Evolutionary conservation across 2,329 filamentous ascomycete species (phyloP).

Genomic region (Aspergillus ustus): DNA sequence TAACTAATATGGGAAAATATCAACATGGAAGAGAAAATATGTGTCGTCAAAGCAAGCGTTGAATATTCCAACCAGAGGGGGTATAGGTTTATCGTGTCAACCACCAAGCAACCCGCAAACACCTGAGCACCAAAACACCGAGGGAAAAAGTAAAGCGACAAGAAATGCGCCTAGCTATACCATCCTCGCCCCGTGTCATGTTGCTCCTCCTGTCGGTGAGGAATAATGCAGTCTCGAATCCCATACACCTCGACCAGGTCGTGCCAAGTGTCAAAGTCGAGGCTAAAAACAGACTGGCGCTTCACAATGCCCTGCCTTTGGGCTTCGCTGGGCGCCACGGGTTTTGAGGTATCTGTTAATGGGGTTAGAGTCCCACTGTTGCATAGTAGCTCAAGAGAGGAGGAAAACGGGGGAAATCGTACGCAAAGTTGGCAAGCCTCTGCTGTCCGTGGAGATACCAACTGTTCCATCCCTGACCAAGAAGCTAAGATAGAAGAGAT

Average conservation of each 20-base stretch:
- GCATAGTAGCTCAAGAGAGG: not conserved
- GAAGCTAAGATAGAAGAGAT: slow-evolving; percentile 96
- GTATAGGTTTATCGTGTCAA: slow-evolving; percentile 21
- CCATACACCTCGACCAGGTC: slow-evolving; percentile 76
- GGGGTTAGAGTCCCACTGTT: slow-evolving; percentile 17
- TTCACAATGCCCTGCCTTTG: slow-evolving; percentile 62
- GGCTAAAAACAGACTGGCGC: slow-evolving; percentile 84
- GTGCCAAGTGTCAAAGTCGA: slow-evolving; percentile 85
- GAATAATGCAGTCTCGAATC: slow-evolving; percentile 80
- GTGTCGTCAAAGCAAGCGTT: not conserved
- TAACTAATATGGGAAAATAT: not conserved
- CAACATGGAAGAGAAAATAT: not conserved
- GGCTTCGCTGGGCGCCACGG: slow-evolving; percentile 53
- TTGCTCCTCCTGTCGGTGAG: slow-evolving; percentile 71
- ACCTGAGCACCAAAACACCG: slow-evolving; percentile 3
- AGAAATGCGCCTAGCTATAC: slow-evolving; percentile 60
- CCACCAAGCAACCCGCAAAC: slow-evolving; percentile 9
- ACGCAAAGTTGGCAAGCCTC: slow-evolving; percentile 80
- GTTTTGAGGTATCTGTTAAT: slow-evolving; percentile 50
- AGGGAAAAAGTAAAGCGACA: not conserved
- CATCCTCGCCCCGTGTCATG: slow-evolving; percentile 62
- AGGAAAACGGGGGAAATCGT: slow-evolving; percentile 46
- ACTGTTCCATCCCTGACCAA: slow-evolving; percentile 84
- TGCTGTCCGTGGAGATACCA: slow-evolving; percentile 72
- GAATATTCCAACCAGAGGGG: slow-evolving; percentile 14